Evolutionary conservation across 495 filamentous ascomycete species (phyloP).

Genomic region (Entonaema liquescens): DNA sequence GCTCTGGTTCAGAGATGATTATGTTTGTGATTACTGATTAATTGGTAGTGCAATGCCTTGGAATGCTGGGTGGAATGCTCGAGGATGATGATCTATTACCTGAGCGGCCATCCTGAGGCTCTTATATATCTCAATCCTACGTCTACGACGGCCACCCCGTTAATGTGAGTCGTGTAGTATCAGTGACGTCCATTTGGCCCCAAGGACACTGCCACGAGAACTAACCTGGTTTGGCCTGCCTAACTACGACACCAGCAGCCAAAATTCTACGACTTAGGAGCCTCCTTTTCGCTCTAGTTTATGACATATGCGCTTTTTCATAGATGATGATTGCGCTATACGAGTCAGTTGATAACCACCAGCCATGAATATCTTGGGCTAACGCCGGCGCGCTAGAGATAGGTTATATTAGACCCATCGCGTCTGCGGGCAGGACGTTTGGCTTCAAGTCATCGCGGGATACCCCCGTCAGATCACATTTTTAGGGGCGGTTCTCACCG

Average conservation of each 20-base stretch:
- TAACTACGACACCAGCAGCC: background rate
- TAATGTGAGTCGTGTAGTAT: background rate
- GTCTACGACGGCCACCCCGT: background rate
- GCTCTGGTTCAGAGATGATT: background rate
- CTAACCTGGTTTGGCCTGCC: background rate
- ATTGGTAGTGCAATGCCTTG: background rate
- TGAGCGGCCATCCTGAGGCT: background rate
- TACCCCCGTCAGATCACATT: background rate
- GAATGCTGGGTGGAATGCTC: background rate
- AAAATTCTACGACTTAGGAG: background rate
- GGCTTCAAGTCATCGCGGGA: background rate
- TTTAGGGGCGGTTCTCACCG: background rate
- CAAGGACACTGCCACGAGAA: background rate
- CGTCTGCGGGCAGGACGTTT: background rate
- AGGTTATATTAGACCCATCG: conserved; percentile 9
- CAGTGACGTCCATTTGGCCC: background rate
- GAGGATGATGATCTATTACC: background rate
- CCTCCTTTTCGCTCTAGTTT: background rate
- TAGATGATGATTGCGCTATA: background rate
- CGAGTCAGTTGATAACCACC: conserved; percentile 21
- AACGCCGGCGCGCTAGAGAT: conserved; percentile 14
- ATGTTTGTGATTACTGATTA: background rate
- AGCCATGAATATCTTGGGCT: conserved; percentile 5
- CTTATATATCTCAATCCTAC: conserved; percentile 11
- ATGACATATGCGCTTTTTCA: conserved; percentile 5